A percentile compares a stretch with the other conserved stretches of the same genome.
phyloP scores from a whole-genome alignment of 2,329 filamentous ascomycete genomes.

The Aspergillus sp. region DNA sequence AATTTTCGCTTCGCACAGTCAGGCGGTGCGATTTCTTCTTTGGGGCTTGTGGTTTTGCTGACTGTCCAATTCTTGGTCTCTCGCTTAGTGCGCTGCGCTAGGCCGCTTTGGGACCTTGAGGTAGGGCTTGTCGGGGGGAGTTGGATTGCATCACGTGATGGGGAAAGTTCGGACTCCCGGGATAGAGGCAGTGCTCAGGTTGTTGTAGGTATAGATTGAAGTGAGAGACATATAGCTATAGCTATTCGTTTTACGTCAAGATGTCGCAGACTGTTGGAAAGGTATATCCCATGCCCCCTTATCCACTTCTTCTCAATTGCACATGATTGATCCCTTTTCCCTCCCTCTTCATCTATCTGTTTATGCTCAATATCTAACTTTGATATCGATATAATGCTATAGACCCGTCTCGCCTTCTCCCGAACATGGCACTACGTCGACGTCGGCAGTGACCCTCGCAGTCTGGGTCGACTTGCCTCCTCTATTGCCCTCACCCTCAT shows the following conservation, averaged over 20 bases:
- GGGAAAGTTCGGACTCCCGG: slow-evolving; percentile 6
- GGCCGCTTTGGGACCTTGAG: slow-evolving; percentile 13
- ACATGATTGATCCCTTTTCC: background rate
- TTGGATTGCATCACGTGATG: slow-evolving; percentile 25
- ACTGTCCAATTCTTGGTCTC: slow-evolving; percentile 15
- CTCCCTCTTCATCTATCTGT: background rate
- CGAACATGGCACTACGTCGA: slow-evolving; percentile 93
- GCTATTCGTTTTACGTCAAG: background rate
- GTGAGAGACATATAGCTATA: too few species aligned
- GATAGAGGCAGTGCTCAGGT: background rate
- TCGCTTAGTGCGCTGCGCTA: slow-evolving; percentile 44
- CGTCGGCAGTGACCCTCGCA: slow-evolving; percentile 67
- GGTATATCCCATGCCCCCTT: slow-evolving; percentile 27
- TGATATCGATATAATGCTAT: background rate
- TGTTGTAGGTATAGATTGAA: too few species aligned
- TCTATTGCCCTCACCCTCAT: slow-evolving; percentile 85
- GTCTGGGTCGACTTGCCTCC: slow-evolving; percentile 86
- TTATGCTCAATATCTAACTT: background rate
- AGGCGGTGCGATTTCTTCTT: slow-evolving; percentile 29
- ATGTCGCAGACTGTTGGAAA: slow-evolving; percentile 51
- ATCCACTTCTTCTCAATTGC: too few species aligned
- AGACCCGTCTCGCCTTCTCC: slow-evolving; percentile 96
- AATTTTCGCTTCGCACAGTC: slow-evolving; percentile 25
- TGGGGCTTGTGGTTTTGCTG: slow-evolving; percentile 27
- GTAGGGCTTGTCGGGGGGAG: slow-evolving; percentile 30